A percentile compares a stretch with the other conserved stretches of the same genome.
phyloP scores from a whole-genome alignment of 768 basidiomycete genomes.

The Rhodotorula paludigena region DNA sequence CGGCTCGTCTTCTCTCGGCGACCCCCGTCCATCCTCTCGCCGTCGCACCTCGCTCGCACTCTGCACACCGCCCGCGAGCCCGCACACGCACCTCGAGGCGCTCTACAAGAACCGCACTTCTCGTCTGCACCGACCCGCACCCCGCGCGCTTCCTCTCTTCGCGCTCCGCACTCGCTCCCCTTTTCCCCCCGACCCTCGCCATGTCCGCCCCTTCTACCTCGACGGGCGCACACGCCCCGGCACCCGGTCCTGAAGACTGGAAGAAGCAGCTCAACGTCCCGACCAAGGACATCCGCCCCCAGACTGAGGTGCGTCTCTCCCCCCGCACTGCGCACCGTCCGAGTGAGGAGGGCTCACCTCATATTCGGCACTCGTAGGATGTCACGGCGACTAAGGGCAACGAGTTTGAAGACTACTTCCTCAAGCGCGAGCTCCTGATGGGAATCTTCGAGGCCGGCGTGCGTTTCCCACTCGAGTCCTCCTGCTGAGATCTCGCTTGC shows the following conservation, averaged over 20 bases:
- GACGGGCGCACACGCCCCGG: not conserved
- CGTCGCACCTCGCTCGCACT: not conserved
- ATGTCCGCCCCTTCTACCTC: slow-evolving; percentile 11
- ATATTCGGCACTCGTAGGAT: slow-evolving; percentile 53
- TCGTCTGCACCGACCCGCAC: not conserved
- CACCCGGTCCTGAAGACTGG: slow-evolving; percentile 32
- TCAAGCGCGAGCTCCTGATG: slow-evolving; percentile 78
- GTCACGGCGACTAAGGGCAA: slow-evolving; percentile 87
- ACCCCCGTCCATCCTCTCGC: not conserved
- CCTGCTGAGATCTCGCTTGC: not conserved
- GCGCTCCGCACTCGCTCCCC: not conserved
- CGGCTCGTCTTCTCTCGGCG: not conserved
- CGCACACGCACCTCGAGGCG: not conserved
- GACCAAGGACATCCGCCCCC: slow-evolving; percentile 68
- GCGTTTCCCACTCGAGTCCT: not conserved
- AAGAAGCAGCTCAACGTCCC: slow-evolving; percentile 44
- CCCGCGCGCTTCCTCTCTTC: not conserved
- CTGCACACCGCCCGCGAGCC: not conserved
- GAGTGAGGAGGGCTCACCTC: not conserved
- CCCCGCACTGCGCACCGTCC: not conserved
- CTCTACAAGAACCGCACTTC: not conserved
- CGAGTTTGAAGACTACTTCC: slow-evolving; percentile 71
- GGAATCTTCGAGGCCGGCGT: slow-evolving; percentile 95
- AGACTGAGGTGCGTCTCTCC: slow-evolving; percentile 63
- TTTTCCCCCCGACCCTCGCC: not conserved